A percentile compares a stretch with the other conserved stretches of the same genome.
Evolutionary conservation across 208 protist species (phyloP).

Genomic region (Crithidia sp.): DNA sequence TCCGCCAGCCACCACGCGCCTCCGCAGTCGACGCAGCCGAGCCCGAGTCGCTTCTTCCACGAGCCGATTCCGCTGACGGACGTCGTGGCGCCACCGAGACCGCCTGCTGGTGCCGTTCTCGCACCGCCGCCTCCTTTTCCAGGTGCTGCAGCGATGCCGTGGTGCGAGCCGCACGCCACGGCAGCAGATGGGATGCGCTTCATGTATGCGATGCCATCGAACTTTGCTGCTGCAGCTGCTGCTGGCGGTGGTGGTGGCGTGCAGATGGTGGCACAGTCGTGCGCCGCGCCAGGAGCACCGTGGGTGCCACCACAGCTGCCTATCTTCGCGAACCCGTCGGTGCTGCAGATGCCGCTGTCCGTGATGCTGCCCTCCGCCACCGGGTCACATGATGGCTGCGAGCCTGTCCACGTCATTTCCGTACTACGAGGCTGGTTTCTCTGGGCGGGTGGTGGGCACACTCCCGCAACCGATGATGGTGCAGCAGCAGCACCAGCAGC

Average conservation of each 20-base stretch:
- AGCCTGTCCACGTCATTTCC: not conserved
- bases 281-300: not conserved
- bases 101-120: not conserved
- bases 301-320: not conserved
- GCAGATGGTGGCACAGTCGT: not conserved
- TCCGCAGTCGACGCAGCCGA: not conserved
- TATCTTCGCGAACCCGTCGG: not conserved
- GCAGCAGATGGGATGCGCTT: not conserved
- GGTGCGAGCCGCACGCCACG: not conserved
- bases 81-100: not conserved
- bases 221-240: no score
- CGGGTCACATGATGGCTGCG: not conserved
- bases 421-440: not conserved
- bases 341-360: not conserved
- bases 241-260: not conserved
- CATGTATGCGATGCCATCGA: not conserved
- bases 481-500: no score
- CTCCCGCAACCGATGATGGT: no score
- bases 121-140: slow-evolving; percentile 3
- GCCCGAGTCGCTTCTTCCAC: not conserved
- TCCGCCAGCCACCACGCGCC: not conserved
- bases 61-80: not conserved
- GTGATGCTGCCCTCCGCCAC: not conserved
- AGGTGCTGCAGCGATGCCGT: slow-evolving; percentile 2
- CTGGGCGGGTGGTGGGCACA: not conserved